These are phyloP conservation scores for Solanum medicagineum DNA, from an alignment of 257 asterid genomes.

Conservation along the genomic window DNA sequence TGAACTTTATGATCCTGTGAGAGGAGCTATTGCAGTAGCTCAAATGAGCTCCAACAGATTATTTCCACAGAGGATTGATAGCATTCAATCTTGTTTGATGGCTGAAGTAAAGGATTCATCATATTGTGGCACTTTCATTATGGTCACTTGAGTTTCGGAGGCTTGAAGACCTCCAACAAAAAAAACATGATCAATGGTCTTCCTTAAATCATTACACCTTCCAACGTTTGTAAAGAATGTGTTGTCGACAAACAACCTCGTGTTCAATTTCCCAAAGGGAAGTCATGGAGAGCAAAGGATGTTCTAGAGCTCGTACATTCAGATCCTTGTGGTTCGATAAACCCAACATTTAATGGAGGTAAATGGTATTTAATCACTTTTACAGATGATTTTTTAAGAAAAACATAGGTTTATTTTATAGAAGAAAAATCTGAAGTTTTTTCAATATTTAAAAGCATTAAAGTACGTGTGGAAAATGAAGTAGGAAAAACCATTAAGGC, in stretches of 20 bases:
- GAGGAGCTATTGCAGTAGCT: neutral
- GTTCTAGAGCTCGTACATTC: neutral
- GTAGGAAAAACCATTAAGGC: neutral
- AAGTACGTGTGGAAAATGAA: neutral
- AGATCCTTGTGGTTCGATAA: neutral
- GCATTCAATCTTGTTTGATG: neutral
- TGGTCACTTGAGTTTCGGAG: neutral
- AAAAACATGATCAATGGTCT: neutral
- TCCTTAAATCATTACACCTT: neutral
- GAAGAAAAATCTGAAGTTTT: neutral
- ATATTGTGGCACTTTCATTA: neutral
- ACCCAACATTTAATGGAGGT: neutral
- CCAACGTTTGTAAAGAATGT: neutral
- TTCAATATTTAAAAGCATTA: neutral
- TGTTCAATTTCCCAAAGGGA: neutral
- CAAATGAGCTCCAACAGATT: neutral
- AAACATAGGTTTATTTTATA: neutral
- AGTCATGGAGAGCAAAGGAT: neutral
- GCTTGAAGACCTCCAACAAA: neutral
- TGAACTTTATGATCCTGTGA: neutral
- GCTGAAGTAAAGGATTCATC: neutral
- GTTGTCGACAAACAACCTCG: neutral
- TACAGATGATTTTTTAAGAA: neutral
- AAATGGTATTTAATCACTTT: neutral
- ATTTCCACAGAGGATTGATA: neutral